A percentile compares a stretch with the other conserved stretches of the same genome.
These are phyloP conservation scores for Sicyos baderoa DNA, from an alignment of 306 rosid genomes.

Conservation along the genomic window DNA sequence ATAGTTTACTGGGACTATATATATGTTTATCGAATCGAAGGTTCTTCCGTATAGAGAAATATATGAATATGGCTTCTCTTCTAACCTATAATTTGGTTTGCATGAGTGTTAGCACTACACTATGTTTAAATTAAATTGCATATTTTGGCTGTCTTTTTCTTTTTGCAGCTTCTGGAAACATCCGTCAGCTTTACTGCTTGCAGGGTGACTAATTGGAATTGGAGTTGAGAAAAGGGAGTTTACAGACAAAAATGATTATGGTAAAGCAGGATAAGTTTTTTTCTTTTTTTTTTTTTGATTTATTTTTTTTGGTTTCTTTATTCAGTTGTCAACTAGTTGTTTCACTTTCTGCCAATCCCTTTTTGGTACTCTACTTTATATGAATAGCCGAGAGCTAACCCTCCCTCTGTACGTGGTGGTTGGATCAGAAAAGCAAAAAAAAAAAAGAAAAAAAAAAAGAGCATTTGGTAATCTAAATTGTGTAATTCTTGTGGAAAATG, in stretches of 20 bases:
- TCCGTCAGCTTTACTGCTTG: slow-evolving; percentile 94
- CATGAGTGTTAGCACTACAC: background rate
- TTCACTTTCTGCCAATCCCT: slow-evolving; percentile 38
- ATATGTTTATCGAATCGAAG: background rate
- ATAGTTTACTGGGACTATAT: background rate
- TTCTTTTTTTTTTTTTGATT: no score
- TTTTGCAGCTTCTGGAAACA: slow-evolving; percentile 81
- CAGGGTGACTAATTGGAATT: slow-evolving; percentile 66
- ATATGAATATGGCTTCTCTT: background rate
- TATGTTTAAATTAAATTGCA: background rate
- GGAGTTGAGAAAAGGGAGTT: background rate
- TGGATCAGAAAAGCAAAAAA: slow-evolving; percentile 23
- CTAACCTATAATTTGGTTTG: background rate
- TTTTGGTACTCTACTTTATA: slow-evolving; percentile 19
- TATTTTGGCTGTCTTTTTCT: background rate
- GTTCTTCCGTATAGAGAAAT: background rate
- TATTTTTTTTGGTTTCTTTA: slow-evolving; percentile 30
- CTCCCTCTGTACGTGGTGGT: slow-evolving; percentile 22
- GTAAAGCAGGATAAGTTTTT: slow-evolving; percentile 36
- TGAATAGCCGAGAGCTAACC: slow-evolving; percentile 11
- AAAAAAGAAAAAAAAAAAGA: background rate
- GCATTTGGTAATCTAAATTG: slow-evolving; percentile 68
- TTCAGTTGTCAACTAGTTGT: slow-evolving; percentile 36
- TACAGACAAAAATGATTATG: slow-evolving; percentile 23
- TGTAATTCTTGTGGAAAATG: slow-evolving; percentile 50